Evolutionary conservation across 2,329 filamentous ascomycete genomes (phyloP).

Genomic region (Sclerotinia minor): DNA sequence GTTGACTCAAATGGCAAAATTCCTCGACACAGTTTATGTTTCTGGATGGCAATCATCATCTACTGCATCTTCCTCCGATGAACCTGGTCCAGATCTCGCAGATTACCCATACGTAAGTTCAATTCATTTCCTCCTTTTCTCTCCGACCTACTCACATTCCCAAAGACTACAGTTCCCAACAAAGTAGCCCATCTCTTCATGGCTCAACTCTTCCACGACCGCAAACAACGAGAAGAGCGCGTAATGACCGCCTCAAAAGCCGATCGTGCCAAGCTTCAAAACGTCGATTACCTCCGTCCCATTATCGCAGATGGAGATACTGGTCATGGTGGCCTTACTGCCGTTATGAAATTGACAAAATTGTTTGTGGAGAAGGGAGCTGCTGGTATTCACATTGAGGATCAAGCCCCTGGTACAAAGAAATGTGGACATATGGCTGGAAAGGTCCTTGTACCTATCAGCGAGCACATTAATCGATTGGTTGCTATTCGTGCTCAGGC

Average conservation of each 20-base stretch:
- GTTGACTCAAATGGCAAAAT: constrained; percentile 99
- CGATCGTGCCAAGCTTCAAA: constrained; percentile 70
- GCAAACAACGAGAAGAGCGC: constrained; percentile 96
- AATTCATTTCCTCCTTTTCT: not conserved
- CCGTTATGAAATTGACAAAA: constrained; percentile 99
- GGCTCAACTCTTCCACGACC: constrained; percentile 98
- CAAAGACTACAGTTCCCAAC: constrained; percentile 92
- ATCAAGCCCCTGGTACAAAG: constrained; percentile 97
- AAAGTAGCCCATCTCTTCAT: constrained; percentile 98
- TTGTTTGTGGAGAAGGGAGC: constrained; percentile 95
- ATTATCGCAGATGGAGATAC: constrained; percentile 98
- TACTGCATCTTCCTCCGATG: constrained; percentile 90
- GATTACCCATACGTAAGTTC: constrained; percentile 85
- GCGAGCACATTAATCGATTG: constrained; percentile 96
- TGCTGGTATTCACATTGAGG: constrained; percentile 97
- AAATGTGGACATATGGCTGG: constrained; percentile 99
- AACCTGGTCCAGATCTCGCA: constrained; percentile 95
- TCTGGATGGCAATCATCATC: constrained; percentile 99
- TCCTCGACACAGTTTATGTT: constrained; percentile 96
- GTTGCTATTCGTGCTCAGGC: constrained; percentile 96
- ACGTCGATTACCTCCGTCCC: constrained; percentile 90
- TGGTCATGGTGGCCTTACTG: constrained; percentile 94
- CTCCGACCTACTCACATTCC: constrained; percentile 1
- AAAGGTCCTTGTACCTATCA: constrained; percentile 94
- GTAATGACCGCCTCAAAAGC: constrained; percentile 68